Base-by-base conservation (phyloP, 257 asterid genomes). In the Capsicum chinense region DNA sequence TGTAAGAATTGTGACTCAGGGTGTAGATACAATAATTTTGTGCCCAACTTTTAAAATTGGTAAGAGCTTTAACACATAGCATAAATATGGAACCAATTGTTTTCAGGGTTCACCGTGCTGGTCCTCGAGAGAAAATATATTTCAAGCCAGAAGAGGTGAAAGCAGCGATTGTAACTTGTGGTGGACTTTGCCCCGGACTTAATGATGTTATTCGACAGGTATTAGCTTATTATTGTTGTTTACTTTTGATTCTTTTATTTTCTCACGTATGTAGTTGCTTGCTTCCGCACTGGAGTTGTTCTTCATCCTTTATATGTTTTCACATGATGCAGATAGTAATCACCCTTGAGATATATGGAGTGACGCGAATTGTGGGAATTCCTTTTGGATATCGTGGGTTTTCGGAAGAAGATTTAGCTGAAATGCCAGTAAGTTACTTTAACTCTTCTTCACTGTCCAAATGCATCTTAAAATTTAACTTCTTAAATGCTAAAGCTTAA, bases 361-460 rank as follows among this genome's bases (percentile, higher is more conserved):
- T 93, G 88, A 93, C 91, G 83, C 88, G 91, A 92, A 92, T 94
- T 19, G 92, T 89, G 17, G 98, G 98, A 84, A 94, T 96, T 86
- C 98, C 98, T 39, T 96, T 89, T 86, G 99, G 99, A 52, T 96
- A 96, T 88, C 99, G 98, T 80, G 98, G 98, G 35, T 95, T 95
- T 90, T 86, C 94, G 33, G 97, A 95, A 83, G 73, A 71, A 70
- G 92, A 80, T 66, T 91, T 92, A 86, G 84, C 89, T 67, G 98
- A 95, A 91, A 92, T 91, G 92, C 92, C 89, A 47, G 93, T 93
- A 86, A 88, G 98, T 93, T 85, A 79, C 71, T 83, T 80, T 69
- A 13, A 84, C 85, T 67, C 19, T 68, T 26, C 70, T 58, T 35
- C n/a, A 5, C 56, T 52, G 35, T 63, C 64, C 39, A 78, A 57